Base-by-base conservation (phyloP, 1,139 yeast genomes). In the Suhomyces atakaporum region DNA sequence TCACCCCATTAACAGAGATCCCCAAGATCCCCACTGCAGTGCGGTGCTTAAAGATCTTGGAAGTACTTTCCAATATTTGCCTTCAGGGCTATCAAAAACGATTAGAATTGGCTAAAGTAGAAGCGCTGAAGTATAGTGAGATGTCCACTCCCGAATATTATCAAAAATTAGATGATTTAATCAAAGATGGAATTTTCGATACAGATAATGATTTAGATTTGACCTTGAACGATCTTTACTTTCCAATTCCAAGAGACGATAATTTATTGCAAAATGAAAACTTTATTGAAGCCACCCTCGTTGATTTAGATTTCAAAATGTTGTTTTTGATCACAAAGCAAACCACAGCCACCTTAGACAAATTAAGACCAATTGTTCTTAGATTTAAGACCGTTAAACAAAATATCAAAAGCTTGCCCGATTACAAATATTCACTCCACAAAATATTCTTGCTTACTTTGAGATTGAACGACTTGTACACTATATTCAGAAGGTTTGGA, bases 51-150 rank as follows among this genome's bases (percentile, higher is more conserved):
- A 60, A 56, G 33, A 52, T 66, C 13, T 55, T 77, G 26, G 69
- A 64, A 28, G 37, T 52, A 1, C 56, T 76, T 32, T 57, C 69
- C 30, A 36, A 45, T 5, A 69, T 65, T 36, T 69, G 82, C 10
- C 53, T 69, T 9, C 63, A 63, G 14, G 75, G 80, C 0, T 78
- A 79, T 47, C 66, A 69, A 36, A 73, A 67, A 41, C 66, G 72
- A 36, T 50, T 77, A 35, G 66, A 59, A 14, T 72, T 60, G 39
- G 73, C 79, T 1, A 56, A 62, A 33, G 27, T 52, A 27, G 80
- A 71, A 40, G 33, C 40, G 5, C 26, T 24, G 26, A n/a, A 24
- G 6, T 24, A n/a, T 7, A 38, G 31, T 40, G 39, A 32, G 52
- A 40, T 30, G 22, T 49, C 31, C 26, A 45, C 45, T 12, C 35